These are phyloP conservation scores for Silene noctiflora DNA, from an alignment of 179 eudicot species.

Conservation along the genomic window DNA sequence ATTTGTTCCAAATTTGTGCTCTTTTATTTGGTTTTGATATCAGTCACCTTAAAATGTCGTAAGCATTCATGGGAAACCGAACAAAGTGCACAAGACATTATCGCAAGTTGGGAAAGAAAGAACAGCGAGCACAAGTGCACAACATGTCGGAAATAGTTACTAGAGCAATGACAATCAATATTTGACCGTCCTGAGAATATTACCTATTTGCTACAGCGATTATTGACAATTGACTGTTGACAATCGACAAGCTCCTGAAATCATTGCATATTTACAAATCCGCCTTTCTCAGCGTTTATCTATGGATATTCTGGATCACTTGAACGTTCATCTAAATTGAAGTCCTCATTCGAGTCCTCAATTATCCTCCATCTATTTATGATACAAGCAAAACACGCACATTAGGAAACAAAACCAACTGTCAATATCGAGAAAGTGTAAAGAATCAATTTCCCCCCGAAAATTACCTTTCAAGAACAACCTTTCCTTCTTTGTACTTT, in stretches of 20 bases:
- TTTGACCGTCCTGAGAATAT: too few relatives aligned
- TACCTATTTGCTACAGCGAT: too few relatives aligned
- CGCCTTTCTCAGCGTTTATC: background rate
- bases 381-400: background rate
- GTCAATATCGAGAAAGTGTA: background rate
- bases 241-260: background rate
- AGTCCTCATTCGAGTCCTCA: constrained; percentile 31
- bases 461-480: constrained; percentile 39
- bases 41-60: too few relatives aligned
- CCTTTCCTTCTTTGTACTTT: constrained; percentile 41
- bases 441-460: background rate
- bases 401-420: background rate
- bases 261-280: background rate
- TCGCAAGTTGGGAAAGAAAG: too few relatives aligned
- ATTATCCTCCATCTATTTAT: constrained; percentile 32
- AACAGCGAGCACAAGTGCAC: too few relatives aligned
- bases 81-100: too few relatives aligned
- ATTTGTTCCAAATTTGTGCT: too few relatives aligned
- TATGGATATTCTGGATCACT: constrained; percentile 39
- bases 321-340: constrained; percentile 27
- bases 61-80: too few relatives aligned
- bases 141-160: background rate
- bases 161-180: background rate
- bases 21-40: too few relatives aligned
- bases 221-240: too few relatives aligned